phyloP scores from a whole-genome alignment of 2,329 filamentous ascomycete genomes.

The Neodidymelliopsis sp. region DNA sequence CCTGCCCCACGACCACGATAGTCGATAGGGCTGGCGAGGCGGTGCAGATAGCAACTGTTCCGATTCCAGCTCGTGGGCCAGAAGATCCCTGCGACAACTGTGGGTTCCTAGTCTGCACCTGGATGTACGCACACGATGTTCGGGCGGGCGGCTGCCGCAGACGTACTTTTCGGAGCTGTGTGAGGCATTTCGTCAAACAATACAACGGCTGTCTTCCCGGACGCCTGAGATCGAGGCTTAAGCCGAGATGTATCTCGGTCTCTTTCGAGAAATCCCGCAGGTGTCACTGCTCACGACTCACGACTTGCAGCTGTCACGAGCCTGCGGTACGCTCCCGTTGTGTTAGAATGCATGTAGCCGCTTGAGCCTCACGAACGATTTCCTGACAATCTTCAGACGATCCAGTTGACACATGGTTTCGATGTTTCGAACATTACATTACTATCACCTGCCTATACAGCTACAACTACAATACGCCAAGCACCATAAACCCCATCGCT shows the following conservation, averaged over 20 bases:
- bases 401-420: no score
- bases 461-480: no score
- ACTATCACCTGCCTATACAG: background rate
- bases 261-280: constrained; percentile 19
- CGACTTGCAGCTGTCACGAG: constrained; percentile 19
- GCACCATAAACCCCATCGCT: no score
- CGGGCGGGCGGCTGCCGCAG: constrained; percentile 35
- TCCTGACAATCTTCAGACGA: no score
- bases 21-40: constrained; percentile 28
- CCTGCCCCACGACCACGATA: constrained; percentile 21
- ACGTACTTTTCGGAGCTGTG: constrained; percentile 11
- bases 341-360: constrained; percentile 10
- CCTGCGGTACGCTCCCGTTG: constrained; percentile 13
- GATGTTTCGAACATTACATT: constrained; percentile 2
- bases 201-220: constrained; percentile 3
- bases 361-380: constrained; percentile 20
- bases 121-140: constrained; percentile 24
- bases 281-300: constrained; percentile 9
- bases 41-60: constrained; percentile 34
- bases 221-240: constrained; percentile 9
- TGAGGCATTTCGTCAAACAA: constrained; percentile 31
- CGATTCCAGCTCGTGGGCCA: constrained; percentile 39
- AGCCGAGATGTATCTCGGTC: constrained; percentile 20
- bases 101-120: constrained; percentile 21
- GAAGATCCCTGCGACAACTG: constrained; percentile 22